These are phyloP conservation scores for Ustilago nuda DNA, from an alignment of 1,284 basidiomycete genomes.

Conservation along the genomic window DNA sequence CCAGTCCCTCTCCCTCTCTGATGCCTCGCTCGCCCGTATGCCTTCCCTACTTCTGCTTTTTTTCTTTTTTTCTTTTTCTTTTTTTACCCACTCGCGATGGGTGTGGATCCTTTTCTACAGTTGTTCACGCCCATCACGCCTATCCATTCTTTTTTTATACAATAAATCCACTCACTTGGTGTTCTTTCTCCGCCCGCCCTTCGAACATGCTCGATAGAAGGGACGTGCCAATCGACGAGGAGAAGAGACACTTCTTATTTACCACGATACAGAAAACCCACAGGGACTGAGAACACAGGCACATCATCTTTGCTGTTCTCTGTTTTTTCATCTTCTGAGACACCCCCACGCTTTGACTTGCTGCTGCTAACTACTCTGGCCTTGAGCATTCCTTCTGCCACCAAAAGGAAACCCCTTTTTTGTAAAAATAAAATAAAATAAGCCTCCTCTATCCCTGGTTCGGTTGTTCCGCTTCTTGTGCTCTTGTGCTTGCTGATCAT, in stretches of 20 bases:
- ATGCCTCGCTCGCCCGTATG: not conserved
- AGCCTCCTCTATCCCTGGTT: too few relatives aligned
- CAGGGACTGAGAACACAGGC: not conserved
- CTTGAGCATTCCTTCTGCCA: not conserved
- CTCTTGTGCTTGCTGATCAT: not conserved
- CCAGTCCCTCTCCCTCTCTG: not conserved
- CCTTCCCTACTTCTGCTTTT: not conserved
- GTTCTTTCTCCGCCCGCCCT: not conserved
- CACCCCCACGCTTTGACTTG: not conserved
- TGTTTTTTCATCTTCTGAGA: not conserved
- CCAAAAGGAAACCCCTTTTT: not conserved
- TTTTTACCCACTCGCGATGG: not conserved
- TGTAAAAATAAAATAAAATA: not conserved
- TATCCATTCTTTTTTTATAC: not conserved
- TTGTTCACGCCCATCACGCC: not conserved
- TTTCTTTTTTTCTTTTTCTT: not conserved
- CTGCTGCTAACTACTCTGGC: slow-evolving; percentile 1
- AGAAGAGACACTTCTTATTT: too few relatives aligned
- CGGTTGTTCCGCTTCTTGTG: too few relatives aligned
- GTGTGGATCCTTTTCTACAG: not conserved
- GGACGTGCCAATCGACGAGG: not conserved
- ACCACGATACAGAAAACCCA: too few relatives aligned
- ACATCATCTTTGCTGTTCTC: not conserved
- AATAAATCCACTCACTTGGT: not conserved
- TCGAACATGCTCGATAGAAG: not conserved